Conservation (phyloP, 768 basidiomycete genomes). For the Tylopilus balloui region DNA sequence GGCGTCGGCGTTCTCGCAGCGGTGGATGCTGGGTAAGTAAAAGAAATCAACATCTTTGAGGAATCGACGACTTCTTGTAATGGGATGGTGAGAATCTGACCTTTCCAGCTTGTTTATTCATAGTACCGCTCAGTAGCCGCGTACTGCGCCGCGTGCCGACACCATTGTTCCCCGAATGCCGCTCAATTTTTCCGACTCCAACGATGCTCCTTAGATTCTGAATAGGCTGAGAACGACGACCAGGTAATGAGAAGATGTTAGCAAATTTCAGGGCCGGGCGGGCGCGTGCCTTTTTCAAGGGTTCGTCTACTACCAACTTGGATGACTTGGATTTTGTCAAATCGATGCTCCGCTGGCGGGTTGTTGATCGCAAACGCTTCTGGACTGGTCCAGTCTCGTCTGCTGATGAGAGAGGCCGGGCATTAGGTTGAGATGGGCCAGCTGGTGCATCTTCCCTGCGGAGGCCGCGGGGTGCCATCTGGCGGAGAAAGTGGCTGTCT, state of each 20-base stretch:
- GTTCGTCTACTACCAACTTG: conserved; percentile 63
- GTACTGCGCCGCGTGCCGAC: conserved; percentile 66
- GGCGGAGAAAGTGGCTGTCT: conserved; percentile 57
- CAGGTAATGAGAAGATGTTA: conserved; percentile 84
- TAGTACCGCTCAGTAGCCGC: conserved; percentile 58
- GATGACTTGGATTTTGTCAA: conserved; percentile 50
- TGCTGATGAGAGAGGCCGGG: conserved; percentile 73
- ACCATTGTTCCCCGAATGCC: conserved; percentile 39
- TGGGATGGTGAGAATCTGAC: conserved; percentile 32
- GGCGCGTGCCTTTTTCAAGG: conserved; percentile 87
- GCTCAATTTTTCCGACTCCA: conserved; percentile 49
- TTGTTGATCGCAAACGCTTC: conserved; percentile 68
- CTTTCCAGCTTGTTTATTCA: conserved; percentile 53
- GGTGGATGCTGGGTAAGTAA: conserved; percentile 32
- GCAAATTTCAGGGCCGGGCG: conserved; percentile 83
- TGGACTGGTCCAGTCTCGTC: conserved; percentile 77
- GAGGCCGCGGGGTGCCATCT: conserved; percentile 36
- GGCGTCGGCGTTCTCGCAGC: conserved; percentile 57
- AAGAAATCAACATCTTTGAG: conserved; percentile 6
- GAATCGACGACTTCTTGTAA: neutral
- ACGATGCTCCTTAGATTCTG: conserved; percentile 56
- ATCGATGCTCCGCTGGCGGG: conserved; percentile 48
- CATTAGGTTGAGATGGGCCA: conserved; percentile 44
- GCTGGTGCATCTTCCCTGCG: conserved; percentile 39
- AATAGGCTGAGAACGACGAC: conserved; percentile 73